phyloP scores from a whole-genome alignment of 1,284 basidiomycete genomes.

The Gomphus bonarii region DNA sequence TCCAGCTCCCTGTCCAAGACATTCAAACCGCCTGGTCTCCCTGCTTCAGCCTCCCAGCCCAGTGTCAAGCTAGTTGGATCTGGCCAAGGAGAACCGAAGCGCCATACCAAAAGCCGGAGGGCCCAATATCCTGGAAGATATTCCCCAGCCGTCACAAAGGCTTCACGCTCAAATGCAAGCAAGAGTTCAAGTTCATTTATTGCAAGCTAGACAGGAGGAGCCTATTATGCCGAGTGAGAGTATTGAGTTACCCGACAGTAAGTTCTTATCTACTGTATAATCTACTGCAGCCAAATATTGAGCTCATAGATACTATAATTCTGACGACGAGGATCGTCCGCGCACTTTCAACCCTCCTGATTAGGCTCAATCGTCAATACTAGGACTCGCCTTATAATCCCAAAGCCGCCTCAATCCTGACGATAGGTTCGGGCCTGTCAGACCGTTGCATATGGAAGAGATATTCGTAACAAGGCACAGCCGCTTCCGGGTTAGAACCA shows the following conservation, averaged over 20 bases:
- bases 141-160: constrained; percentile 43
- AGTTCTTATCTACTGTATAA: constrained; percentile 14
- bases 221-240: constrained; percentile 54
- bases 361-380: constrained; percentile 87
- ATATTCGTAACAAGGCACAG: constrained; percentile 66
- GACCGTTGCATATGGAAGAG: constrained; percentile 80
- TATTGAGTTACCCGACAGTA: constrained; percentile 81
- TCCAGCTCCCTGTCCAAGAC: constrained; percentile 15
- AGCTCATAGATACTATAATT: constrained; percentile 66
- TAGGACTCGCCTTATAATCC: constrained; percentile 63
- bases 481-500: constrained; percentile 79
- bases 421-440: constrained; percentile 82
- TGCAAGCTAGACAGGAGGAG: constrained; percentile 34
- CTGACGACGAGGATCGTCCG: constrained; percentile 75
- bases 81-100: constrained; percentile 24
- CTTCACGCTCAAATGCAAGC: constrained; percentile 58
- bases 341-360: constrained; percentile 63
- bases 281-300: background rate
- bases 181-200: constrained; percentile 23
- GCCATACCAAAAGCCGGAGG: constrained; percentile 18
- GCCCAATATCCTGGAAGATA: constrained; percentile 33
- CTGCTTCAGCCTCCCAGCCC: constrained; percentile 20
- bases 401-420: constrained; percentile 86
- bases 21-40: constrained; percentile 20
- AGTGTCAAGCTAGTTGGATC: constrained; percentile 25